Conservation (phyloP, 768 basidiomycete genomes). For the Boletus reticuloceps region DNA sequence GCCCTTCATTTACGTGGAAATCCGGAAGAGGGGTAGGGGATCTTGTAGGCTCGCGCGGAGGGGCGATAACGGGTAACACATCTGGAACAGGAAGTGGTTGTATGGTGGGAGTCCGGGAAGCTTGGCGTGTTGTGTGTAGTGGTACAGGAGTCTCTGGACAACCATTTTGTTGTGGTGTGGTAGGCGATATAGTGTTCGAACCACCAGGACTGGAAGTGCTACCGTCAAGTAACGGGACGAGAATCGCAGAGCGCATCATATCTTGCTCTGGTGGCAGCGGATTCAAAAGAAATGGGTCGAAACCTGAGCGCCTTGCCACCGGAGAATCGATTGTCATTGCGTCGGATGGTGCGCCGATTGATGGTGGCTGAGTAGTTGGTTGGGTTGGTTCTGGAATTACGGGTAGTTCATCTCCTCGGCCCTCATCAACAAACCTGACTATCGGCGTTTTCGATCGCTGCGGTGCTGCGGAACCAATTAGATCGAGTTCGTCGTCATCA, state of each 20-base stretch:
- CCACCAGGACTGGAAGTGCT: not conserved
- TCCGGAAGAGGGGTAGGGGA: constrained; percentile 73
- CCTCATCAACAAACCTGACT: constrained; percentile 52
- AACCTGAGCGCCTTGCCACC: constrained; percentile 38
- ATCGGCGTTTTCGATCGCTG: constrained; percentile 34
- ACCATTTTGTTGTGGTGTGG: constrained; percentile 12
- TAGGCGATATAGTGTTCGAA: not conserved
- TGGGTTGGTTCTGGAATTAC: constrained; percentile 7
- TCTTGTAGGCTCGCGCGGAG: constrained; percentile 46
- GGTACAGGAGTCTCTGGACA: constrained; percentile 9
- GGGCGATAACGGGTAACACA: constrained; percentile 19
- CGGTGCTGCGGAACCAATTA: constrained; percentile 27
- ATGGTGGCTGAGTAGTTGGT: not conserved
- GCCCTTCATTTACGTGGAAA: constrained; percentile 60
- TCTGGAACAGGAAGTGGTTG: constrained; percentile 14
- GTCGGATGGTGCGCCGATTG: constrained; percentile 3
- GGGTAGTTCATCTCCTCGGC: constrained; percentile 17
- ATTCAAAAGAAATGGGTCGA: constrained; percentile 53
- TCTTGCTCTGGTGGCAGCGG: constrained; percentile 39
- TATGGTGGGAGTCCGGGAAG: constrained; percentile 5
- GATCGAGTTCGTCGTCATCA: constrained; percentile 49
- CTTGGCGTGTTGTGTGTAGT: not conserved
- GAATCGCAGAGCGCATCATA: constrained; percentile 17
- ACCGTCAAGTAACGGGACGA: constrained; percentile 29
- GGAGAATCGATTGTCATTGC: constrained; percentile 40